Evolutionary conservation across 1,284 basidiomycete genomes (phyloP).

Genomic region (Ustilago lituana): DNA sequence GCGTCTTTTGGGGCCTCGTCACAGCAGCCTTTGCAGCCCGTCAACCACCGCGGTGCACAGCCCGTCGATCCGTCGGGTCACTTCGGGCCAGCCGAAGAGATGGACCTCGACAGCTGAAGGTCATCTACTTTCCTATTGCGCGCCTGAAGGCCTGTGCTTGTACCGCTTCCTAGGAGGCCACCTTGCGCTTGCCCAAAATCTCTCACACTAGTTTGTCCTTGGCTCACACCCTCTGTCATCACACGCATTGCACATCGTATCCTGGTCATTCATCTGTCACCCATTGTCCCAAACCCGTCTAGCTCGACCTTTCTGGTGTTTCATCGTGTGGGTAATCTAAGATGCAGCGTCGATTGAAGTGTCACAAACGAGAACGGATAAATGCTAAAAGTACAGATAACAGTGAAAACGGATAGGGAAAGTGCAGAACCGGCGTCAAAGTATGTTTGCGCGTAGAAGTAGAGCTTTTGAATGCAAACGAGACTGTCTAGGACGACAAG

Average conservation of each 20-base stretch:
- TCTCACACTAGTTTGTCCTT: background rate
- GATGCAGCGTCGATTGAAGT: constrained; percentile 2
- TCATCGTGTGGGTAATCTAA: background rate
- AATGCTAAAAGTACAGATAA: constrained; percentile 40
- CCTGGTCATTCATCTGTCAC: background rate
- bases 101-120: constrained; percentile 45
- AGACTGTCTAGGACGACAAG: constrained; percentile 42
- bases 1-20: background rate
- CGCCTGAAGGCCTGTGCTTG: too few relatives aligned
- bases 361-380: constrained; percentile 1
- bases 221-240: too few relatives aligned
- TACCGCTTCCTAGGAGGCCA: too few relatives aligned
- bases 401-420: background rate
- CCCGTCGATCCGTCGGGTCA: constrained; percentile 28
- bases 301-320: too few relatives aligned
- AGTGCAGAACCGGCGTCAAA: too few relatives aligned
- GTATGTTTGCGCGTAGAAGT: too few relatives aligned
- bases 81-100: constrained; percentile 36
- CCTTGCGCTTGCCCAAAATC: too few relatives aligned
- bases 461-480: background rate
- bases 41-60: constrained; percentile 20
- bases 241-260: too few relatives aligned
- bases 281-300: too few relatives aligned
- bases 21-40: background rate
- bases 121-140: too few relatives aligned